Evolutionary conservation across 805 yeast genomes (phyloP), one percentile per base, ranked within the genome.

Genomic region (Starmerella tilneyi): DNA sequence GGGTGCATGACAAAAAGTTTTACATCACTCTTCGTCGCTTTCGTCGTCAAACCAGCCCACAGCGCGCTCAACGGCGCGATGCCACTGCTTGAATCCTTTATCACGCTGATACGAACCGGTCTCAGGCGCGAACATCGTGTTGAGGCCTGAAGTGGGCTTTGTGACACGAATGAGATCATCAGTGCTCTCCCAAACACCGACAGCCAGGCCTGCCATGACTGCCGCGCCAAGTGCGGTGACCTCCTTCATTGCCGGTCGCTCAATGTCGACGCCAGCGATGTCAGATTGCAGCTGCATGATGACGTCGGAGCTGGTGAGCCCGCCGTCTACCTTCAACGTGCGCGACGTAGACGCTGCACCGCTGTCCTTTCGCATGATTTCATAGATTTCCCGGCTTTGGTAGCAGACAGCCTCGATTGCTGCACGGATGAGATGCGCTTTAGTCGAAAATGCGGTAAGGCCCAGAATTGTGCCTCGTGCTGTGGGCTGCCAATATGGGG

Each of bases 201-300:
- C 73, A 12, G 76, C 76, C 57, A 86, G 67, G 11, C 96, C 95
- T 3, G 97, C 94, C 23, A 96, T 96, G 54, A 89, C 82, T 4
- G 96, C 96, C 7, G 95, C 94, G 23, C 97, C 97, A 51, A 88
- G 72, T 0, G 96, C 96, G 5, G 96, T 88, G 60, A 95, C 85
- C 64, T 88, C 97, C 28, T 84, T 69, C 62, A 80, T 82, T 26
- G 76, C 73, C 1, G 96, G 86, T 56, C 96, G 72, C 55, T 76
- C 74, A 34, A 88, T 89, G 22, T 79, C 76, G 1, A 92, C 89
- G 3, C 96, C 96, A 54, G 85, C 70, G 50, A 88, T 79, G 62
- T 88, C 94, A 7, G 95, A 82, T 66, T 88, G 96, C 52, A 88
- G 84, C 68, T 84, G 94, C 81, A 89, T 81, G 43, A 86, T 89